Evolutionary conservation across 2,329 filamentous ascomycete species (phyloP), one percentile per base, ranked within the genome.

Genomic region (Apiospora marii): DNA sequence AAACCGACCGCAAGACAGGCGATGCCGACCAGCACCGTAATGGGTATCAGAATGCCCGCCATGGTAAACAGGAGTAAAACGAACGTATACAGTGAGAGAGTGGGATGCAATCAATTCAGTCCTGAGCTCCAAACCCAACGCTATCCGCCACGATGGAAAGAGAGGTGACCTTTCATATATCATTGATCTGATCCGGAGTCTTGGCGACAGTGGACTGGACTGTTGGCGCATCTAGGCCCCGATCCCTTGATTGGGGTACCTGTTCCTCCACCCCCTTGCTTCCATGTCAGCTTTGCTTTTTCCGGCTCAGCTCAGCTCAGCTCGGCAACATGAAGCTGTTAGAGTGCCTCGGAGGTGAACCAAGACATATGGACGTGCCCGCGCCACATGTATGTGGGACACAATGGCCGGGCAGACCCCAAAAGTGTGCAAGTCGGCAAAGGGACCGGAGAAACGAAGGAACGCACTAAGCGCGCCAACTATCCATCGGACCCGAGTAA

Each of bases 1-100:
- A 76, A 41, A 5, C 72, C 72, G 22, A 77, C 74, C 14, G 74
- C 70, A 13, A 75, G 1, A 22, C 75, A 27, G 34, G 75, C 73
- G 34, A 75, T 5, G 3, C 34, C 43, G 1, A 75, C 13, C 49
- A 77, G 70, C n/a, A 73, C 68, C 43, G 75, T 77, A 43, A 75
- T 74, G 34, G 73, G 51, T 34, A 58, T 19, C 4, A 58, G 27
- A 19, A 30, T 30, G 5, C 51, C 16, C 13, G 51, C 24, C 51
- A 58, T 58, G 27, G 6, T 30, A 58, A 7, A 16, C 1, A n/a
- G 12, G 12, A 51, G 16, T 3, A 13, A 27, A 51, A 51, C 4
- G 49, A 51, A n/a, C 1, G 49, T 27, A 27, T 13, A n/a, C 49
- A 51, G 49, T 27, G 49, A 51, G 49, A 27, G 13, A 4, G n/a